A percentile compares a stretch with the other conserved stretches of the same genome.
Conservation (phyloP, 2,329 filamentous ascomycete genomes). For the Hirsutella thompsonii region DNA sequence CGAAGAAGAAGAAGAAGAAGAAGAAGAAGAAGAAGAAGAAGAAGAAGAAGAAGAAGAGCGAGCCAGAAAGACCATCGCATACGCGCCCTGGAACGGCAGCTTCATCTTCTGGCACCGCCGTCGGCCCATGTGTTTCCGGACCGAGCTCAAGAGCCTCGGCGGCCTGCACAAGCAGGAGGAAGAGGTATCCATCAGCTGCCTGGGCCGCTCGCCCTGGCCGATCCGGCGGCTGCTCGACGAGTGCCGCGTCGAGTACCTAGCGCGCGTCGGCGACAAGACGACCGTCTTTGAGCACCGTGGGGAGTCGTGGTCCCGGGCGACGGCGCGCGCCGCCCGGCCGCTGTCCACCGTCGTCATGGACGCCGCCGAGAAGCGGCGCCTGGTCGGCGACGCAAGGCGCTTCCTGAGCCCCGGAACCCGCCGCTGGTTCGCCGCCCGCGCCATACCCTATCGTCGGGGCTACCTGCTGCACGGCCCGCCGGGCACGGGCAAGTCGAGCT, state of each 20-base stretch:
- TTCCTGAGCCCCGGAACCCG: constrained; percentile 19
- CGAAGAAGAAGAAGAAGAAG: too few relatives aligned
- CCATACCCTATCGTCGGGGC: constrained; percentile 17
- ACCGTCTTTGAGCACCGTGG: constrained; percentile 15
- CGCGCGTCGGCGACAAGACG: constrained; percentile 14
- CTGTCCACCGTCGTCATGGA: constrained; percentile 9
- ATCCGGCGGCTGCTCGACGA: constrained; percentile 17
- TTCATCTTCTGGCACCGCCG: constrained; percentile 6
- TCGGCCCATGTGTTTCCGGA: constrained; percentile 6
- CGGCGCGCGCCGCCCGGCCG: constrained; percentile 8
- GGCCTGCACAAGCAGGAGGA: constrained; percentile 10
- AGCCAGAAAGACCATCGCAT: constrained; percentile 6
- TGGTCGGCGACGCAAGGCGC: constrained; percentile 19
- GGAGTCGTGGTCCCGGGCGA: constrained; percentile 11
- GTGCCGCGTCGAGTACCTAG: constrained; percentile 15
- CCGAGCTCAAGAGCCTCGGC: constrained; percentile 3
- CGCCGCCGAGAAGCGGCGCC: constrained; percentile 5
- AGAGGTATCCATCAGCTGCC: constrained; percentile 12
- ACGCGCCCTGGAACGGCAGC: constrained; percentile 3
- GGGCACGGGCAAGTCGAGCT: constrained; percentile 25
- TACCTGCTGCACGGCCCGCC: constrained; percentile 26
- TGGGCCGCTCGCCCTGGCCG: constrained; percentile 10
- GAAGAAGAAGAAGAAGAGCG: too few relatives aligned
- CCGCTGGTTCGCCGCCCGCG: constrained; percentile 17
- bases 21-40: too few relatives aligned